Base-by-base conservation (phyloP, 164 flowering plant genomes). In the Stephania cephalantha region DNA sequence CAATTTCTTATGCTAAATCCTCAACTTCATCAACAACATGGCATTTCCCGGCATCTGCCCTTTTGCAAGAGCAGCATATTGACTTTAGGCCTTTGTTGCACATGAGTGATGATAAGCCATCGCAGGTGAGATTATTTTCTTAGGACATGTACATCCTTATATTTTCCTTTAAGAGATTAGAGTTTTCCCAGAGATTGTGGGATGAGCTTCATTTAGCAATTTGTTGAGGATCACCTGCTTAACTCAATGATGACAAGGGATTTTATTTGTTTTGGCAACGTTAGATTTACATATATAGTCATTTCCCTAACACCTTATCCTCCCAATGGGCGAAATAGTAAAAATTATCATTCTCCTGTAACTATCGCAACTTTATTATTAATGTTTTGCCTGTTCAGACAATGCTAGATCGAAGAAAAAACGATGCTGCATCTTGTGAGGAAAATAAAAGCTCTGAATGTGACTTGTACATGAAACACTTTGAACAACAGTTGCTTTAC, bases 61-160 rank as follows among this genome's bases (percentile, higher is more conserved):
- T 84, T 73, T 82, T 83, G 61, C 92, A 85, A 83, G 94, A 89
- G 79, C 91, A 87, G 79, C 89, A 84, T 45, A 86, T 87, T 81
- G 92, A 88, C 20, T 67, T 74, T 79, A 86, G 79, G 77, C 58
- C 89, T 70, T 73, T 74, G 13, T 67, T 81, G 77, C 81, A 79
- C 65, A 65, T 74, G 18, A 85, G 79, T 79, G 91, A 89, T 64
- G 90, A 88, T 6, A 86, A 53, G 76, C 46, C 79, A 77, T 75
- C 78, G 31, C 85, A 79, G 92, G 98, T 91, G 75, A 78, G 79
- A 18, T 35, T 64, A 48, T 18, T 35, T 68, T 45, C 18, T 18
- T 15, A 3, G 71, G 12, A 12, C 18, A 25, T 46, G 4, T 48
- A 35, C 46, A 15, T 17, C 8, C 52, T 15, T 58, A 58, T 9